Evolutionary conservation across 257 asterid genomes (phyloP), one percentile per base, ranked within the genome.

Genomic region (Buddleja alternifolia): DNA sequence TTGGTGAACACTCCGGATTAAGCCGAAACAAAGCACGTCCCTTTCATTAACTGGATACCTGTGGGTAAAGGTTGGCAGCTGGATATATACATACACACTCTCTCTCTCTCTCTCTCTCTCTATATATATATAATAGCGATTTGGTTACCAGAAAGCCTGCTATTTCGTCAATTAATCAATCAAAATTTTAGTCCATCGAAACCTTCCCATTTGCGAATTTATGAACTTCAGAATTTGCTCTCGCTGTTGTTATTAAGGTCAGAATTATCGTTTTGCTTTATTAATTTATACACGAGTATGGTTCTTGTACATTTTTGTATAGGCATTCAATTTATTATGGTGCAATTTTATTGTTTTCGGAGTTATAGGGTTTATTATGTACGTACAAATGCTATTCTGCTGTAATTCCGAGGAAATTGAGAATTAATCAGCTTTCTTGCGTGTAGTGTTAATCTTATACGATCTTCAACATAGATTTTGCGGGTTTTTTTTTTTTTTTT

Each of bases 91-190:
- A 55, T 56, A 2, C 25, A 0, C 15, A 8, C 10, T 7, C n/a
- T 15, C 15, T 47, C 52, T 19, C 37, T 44, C 8, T n/a, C 10
- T 7, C n/a, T 15, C 15, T 47, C 52, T 19, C 37, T 44, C 8
- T n/a, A n/a, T n/a, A 29, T 10, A 61, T 54, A 53, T 70, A 65
- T 57, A 71, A 29, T 67, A 52, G 70, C 70, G 60, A 68, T 73
- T 75, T 56, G 72, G 3, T 51, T 48, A 61, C 24, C 12, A 19
- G 39, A 14, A 17, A 19, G 3, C 42, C 44, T n/a, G 41, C 10
- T 24, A 62, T 20, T 44, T 45, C 20, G 3, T 44, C 8, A 44
- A 10, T 62, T 14, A 42, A 44, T 62, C 10, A 62, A 44, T 62
- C 20, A 4, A 21, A 42, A 10, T 39, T 8, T 14, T 8, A n/a